Base-by-base conservation (phyloP, 352 stramenopile species). In the Blastocystis sp. region DNA sequence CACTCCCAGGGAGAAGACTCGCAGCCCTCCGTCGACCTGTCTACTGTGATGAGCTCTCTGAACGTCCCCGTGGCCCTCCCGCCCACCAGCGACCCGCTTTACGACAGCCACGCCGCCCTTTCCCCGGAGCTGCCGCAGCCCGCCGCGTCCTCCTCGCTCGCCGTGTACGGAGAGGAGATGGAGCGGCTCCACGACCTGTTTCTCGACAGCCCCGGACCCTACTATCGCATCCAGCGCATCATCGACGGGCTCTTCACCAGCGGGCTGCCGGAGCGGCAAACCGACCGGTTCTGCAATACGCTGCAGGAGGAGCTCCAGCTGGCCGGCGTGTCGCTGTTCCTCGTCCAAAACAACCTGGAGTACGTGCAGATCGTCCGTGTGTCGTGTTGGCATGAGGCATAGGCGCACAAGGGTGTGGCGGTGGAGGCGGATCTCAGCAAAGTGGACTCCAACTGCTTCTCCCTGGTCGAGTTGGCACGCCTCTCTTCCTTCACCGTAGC, bases 1-100 rank as follows among this genome's bases (percentile, higher is more conserved):
- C 34, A 76, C 52, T 3, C 42, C 1, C 21, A 76, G 74, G 74
- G 74, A 60, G 57, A 69, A 19, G 74, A 84, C 54, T n/a, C 57
- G 1, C 9, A 70, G 4, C 21, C 45, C 10, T 21, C 6, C 10
- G 42, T 59, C n/a, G 38, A 66, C 0, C 34, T 74, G 34, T 52
- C 64, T 1, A 6, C 14, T 0, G 21, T 66, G 9, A 68, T 68
- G 14, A 68, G 45, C 57, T 68, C 45, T 9, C 54, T 84, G 24
- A 68, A 68, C 14, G 74, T 21, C 9, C 28, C 28, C 28, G 38
- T 10, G 38, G 60, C 4, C 3, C 17, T 24, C 4, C 40, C 40
- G 17, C 40, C 24, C 7, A 34, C 38, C 24, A 57, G 74, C 45
- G 74, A 84, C 52, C 17, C 74, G 7, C 52, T 84, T 0, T 84